Evolutionary conservation across 164 flowering plant species (phyloP), one percentile per base, ranked within the genome.

Genomic region (Aristolochia fimbriata): DNA sequence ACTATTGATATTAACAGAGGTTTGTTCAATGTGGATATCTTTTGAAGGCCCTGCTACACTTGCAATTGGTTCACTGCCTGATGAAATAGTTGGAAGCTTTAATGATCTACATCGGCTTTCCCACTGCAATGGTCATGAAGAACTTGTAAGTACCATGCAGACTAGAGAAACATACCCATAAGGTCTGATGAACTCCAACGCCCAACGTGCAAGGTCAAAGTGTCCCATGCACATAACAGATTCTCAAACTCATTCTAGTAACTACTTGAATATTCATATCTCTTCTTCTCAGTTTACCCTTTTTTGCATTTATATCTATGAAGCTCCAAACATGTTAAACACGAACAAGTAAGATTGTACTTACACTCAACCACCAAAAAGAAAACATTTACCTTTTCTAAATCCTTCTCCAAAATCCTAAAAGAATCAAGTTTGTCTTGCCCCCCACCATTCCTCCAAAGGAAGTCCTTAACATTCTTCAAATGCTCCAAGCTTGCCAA

Each of bases 11-110:
- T 61, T 73, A 47, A 71, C 77, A 79, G 66, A 68, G 62, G 67
- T 66, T 66, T 57, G 65, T 79, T 74, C 66, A 77, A 69, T 68
- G 72, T 85, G 98, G 98, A 92, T 92, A 92, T 92, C 78, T 78
- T 81, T 82, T 31, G 76, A 61, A 33, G 78, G 80, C 51, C 59
- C 62, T 61, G 45, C 53, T 15, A 25, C 22, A 53, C 53, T 61
- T 67, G 68, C 79, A 65, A 23, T 25, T 51, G 74, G 62, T 65
- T 57, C 69, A 63, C 67, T 74, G 45, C 60, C 67, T 23, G 76
- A 57, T 15, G 71, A 59, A 12, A 66, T 56, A 51, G 65, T 72
- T 58, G 57, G 78, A 41, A 27, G 80, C 70, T 71, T 74, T 77
- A 82, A 57, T 48, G 68, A 61, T 54, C 62, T 61, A 64, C 96